Evolutionary conservation across 805 yeast genomes (phyloP).

Genomic region (Kazachstania psychrophila): DNA sequence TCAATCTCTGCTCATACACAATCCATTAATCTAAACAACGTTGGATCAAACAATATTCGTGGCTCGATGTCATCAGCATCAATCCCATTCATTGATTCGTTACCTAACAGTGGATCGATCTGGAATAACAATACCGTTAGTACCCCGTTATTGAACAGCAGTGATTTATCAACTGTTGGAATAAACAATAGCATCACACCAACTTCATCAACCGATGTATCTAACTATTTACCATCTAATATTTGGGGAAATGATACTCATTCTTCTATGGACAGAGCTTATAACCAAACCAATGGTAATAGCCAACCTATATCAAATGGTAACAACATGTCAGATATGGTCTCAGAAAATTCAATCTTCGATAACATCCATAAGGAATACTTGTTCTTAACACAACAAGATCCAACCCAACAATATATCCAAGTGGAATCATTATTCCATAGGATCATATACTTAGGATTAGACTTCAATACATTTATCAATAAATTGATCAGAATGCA

Average conservation of each 20-base stretch:
- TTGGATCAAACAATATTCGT: background rate
- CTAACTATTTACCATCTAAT: constrained; percentile 4
- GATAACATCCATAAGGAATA: constrained; percentile 14
- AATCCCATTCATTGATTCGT: background rate
- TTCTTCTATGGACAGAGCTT: background rate
- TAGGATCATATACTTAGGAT: constrained; percentile 8
- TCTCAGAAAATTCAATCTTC: constrained; percentile 1
- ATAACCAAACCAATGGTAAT: background rate
- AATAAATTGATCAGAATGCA: constrained; percentile 17
- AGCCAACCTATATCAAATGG: background rate
- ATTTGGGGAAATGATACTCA: constrained; percentile 5
- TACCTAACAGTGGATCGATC: constrained; percentile 17
- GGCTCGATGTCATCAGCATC: constrained; percentile 1
- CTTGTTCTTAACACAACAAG: constrained; percentile 7
- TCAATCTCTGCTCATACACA: constrained; percentile 1
- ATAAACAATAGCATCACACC: background rate
- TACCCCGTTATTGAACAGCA: background rate
- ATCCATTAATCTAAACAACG: background rate
- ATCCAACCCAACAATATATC: constrained; percentile 13
- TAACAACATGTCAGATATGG: background rate
- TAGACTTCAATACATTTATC: constrained; percentile 18
- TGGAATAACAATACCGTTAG: constrained; percentile 17
- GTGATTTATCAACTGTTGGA: background rate
- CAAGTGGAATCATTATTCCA: constrained; percentile 20
- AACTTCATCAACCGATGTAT: background rate